These are phyloP conservation scores for Blastomyces parvus DNA, from an alignment of 2,329 filamentous ascomycete genomes.

Conservation along the genomic window DNA sequence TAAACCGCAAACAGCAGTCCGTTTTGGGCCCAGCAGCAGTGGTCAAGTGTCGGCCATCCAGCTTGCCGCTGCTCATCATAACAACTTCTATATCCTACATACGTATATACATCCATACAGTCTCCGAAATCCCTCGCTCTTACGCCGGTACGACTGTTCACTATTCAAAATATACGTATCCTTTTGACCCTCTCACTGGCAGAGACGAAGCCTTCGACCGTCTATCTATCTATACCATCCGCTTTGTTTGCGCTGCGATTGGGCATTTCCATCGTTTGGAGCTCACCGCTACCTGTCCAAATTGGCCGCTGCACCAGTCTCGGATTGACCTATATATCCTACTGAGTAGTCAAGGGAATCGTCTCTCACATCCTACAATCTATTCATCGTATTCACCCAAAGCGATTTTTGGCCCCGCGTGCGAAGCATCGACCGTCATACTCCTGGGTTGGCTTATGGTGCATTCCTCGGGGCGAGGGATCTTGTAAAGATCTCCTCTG, in stretches of 20 bases:
- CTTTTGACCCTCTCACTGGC: too few relatives aligned
- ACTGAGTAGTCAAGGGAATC: background rate
- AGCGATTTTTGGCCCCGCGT: background rate
- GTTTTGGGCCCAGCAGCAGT: conserved; percentile 24
- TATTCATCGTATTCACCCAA: background rate
- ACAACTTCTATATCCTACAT: too few relatives aligned
- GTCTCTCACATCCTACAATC: background rate
- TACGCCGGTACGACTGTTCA: too few relatives aligned
- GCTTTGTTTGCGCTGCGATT: background rate
- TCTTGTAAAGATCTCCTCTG: conserved; percentile 37
- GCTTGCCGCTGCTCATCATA: background rate
- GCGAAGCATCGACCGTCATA: background rate
- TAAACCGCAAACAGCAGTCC: conserved; percentile 34
- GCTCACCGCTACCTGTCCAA: background rate
- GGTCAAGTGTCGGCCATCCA: background rate
- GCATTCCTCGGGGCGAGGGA: conserved; percentile 35
- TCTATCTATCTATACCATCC: background rate
- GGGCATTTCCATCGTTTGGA: background rate
- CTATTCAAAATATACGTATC: too few relatives aligned
- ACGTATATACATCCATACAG: too few relatives aligned
- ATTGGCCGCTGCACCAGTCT: background rate
- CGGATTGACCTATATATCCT: background rate
- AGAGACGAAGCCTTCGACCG: too few relatives aligned
- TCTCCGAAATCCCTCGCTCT: too few relatives aligned
- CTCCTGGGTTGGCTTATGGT: conserved; percentile 31